phyloP scores from a whole-genome alignment of 1,284 basidiomycete genomes.

The Rhodotorula sp. region DNA sequence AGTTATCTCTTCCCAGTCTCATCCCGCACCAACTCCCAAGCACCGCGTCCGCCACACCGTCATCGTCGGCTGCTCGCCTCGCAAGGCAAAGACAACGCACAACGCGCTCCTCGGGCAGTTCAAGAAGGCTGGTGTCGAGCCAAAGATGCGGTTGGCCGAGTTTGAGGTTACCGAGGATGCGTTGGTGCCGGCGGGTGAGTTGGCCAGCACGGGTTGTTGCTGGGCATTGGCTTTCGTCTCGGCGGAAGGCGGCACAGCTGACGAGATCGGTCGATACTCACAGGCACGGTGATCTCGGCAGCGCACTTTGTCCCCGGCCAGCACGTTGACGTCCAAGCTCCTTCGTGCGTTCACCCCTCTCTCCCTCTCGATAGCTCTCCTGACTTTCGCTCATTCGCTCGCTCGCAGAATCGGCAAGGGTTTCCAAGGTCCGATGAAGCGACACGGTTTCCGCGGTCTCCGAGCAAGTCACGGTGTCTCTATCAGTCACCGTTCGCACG shows the following conservation, averaged over 20 bases:
- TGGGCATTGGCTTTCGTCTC: neutral
- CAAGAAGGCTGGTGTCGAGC: conserved; percentile 70
- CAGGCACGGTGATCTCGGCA: conserved; percentile 84
- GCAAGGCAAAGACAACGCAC: conserved; percentile 56
- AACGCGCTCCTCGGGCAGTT: conserved; percentile 83
- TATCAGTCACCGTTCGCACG: conserved; percentile 85
- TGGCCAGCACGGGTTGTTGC: neutral
- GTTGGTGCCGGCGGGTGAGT: conserved; percentile 77
- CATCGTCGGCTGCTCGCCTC: conserved; percentile 49
- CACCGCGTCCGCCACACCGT: conserved; percentile 50
- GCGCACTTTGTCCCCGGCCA: conserved; percentile 98
- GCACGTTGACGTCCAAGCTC: conserved; percentile 88
- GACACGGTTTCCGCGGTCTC: conserved; percentile 88
- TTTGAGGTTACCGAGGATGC: conserved; percentile 87
- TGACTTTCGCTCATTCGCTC: neutral
- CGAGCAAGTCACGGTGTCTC: conserved; percentile 96
- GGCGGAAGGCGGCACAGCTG: no score
- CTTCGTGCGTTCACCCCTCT: conserved; percentile 64
- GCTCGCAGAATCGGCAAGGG: conserved; percentile 83
- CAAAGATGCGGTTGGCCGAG: conserved; percentile 84
- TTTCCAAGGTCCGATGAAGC: conserved; percentile 96
- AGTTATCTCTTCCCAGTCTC: conserved; percentile 48
- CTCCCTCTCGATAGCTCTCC: no score
- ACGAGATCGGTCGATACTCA: neutral
- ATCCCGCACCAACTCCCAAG: conserved; percentile 41